phyloP scores from a whole-genome alignment of 805 yeast genomes.

The Ogataea saltuana region DNA sequence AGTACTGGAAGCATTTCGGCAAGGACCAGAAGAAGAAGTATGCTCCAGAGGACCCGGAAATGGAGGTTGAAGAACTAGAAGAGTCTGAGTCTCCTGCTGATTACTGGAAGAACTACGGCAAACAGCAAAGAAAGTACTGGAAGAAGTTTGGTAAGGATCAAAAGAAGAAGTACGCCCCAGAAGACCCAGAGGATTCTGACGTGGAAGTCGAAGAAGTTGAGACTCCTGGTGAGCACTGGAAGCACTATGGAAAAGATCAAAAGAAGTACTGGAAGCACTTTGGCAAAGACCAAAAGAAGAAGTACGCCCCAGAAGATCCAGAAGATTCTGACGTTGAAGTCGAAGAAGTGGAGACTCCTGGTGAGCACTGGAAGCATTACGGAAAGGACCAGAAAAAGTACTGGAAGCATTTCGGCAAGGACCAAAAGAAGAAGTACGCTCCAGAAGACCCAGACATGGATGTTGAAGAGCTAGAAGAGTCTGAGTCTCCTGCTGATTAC shows the following conservation, averaged over 20 bases:
- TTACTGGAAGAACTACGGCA: conserved; percentile 27
- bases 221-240: conserved; percentile 24
- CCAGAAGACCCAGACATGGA: conserved; percentile 22
- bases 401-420: conserved; percentile 29
- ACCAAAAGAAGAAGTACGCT: conserved; percentile 27
- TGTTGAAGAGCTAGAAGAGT: conserved; percentile 7
- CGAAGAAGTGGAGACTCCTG: conserved; percentile 18
- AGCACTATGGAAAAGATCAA: conserved; percentile 23
- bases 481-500: conserved; percentile 20
- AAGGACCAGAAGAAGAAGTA: conserved; percentile 30
- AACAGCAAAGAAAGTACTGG: conserved; percentile 27
- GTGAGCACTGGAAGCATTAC: conserved; percentile 23
- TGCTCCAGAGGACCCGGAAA: conserved; percentile 22
- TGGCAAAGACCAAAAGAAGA: conserved; percentile 32
- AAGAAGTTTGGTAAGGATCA: conserved; percentile 28
- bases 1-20: conserved; percentile 30
- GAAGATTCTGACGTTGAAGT: too few relatives aligned
- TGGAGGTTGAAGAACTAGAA: conserved; percentile 1
- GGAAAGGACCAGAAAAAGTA: conserved; percentile 25
- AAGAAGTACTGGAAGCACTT: conserved; percentile 32
- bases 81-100: conserved; percentile 20
- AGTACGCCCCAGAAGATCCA: conserved; percentile 25
- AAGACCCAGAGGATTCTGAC: conserved; percentile 13
- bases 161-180: conserved; percentile 28
- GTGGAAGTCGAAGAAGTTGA: conserved; percentile 10